Conservation (phyloP, 139 green algal species). For the Coelastrella sp. region DNA sequence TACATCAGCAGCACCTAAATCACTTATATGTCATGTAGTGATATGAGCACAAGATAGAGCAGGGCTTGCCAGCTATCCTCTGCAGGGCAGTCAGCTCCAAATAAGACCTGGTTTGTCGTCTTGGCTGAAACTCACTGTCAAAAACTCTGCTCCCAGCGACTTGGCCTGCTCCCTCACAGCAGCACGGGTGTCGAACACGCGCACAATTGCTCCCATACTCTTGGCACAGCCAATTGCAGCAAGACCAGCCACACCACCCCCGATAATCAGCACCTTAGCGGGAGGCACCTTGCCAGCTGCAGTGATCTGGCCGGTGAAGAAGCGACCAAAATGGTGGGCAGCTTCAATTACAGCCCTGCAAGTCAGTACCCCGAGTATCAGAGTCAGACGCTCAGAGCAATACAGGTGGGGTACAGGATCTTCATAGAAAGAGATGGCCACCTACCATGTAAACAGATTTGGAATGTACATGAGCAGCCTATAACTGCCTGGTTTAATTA, state of each 20-base stretch:
- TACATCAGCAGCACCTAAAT: no score
- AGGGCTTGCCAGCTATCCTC: no score
- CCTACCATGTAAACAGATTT: no score
- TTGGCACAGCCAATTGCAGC: slow-evolving; percentile 79
- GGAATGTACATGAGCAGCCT: no score
- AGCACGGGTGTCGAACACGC: slow-evolving; percentile 86
- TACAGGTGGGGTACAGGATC: no score
- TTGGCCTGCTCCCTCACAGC: slow-evolving; percentile 84
- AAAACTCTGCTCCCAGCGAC: slow-evolving; percentile 87
- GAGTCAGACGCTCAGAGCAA: no score
- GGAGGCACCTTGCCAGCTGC: slow-evolving; percentile 84
- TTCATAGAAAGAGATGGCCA: no score
- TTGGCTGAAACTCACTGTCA: slow-evolving; percentile 66
- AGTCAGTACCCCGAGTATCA: no score
- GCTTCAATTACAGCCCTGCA: slow-evolving; percentile 85
- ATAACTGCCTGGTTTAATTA: no score
- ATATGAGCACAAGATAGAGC: no score
- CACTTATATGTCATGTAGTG: no score
- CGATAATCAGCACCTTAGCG: slow-evolving; percentile 84
- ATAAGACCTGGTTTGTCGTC: background rate
- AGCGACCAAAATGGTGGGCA: slow-evolving; percentile 80
- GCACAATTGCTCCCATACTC: slow-evolving; percentile 86
- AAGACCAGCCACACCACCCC: slow-evolving; percentile 82
- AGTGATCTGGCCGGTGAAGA: slow-evolving; percentile 94
- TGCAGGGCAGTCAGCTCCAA: no score